phyloP scores from a whole-genome alignment of 148 eudicot genomes.

The Nepenthes gracilis region DNA sequence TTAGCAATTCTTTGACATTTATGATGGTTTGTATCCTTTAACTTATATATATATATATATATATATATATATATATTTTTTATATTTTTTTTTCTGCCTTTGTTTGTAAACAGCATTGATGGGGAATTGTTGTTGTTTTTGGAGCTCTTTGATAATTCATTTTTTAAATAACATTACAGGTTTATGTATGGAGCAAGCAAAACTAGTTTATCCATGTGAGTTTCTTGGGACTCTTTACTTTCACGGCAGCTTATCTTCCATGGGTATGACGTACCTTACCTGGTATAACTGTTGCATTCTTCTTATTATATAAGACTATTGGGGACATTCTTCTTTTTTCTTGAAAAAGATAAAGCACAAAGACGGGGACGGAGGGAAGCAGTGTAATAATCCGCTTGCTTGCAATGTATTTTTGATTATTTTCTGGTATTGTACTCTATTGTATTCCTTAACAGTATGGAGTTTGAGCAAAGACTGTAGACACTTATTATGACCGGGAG shows the following conservation, averaged over 20 bases:
- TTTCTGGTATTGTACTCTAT: too few species aligned
- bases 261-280: conserved; percentile 41
- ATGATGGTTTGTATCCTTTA: conserved; percentile 64
- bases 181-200: conserved; percentile 98
- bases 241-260: conserved; percentile 91
- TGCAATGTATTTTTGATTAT: too few species aligned
- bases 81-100: background rate
- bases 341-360: too few species aligned
- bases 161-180: conserved; percentile 27
- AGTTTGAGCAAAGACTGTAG: too few species aligned
- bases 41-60: background rate
- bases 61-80: too few species aligned
- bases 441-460: too few species aligned
- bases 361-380: too few species aligned
- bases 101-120: background rate
- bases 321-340: too few species aligned
- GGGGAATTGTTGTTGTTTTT: background rate
- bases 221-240: conserved; percentile 88
- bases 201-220: conserved; percentile 92
- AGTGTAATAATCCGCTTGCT: too few species aligned
- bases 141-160: conserved; percentile 1
- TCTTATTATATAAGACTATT: too few species aligned
- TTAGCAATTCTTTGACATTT: conserved; percentile 88
- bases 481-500: too few species aligned
- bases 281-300: background rate